Base-by-base conservation (phyloP, 345 rosid species). In the Sonneratia caseolaris region DNA sequence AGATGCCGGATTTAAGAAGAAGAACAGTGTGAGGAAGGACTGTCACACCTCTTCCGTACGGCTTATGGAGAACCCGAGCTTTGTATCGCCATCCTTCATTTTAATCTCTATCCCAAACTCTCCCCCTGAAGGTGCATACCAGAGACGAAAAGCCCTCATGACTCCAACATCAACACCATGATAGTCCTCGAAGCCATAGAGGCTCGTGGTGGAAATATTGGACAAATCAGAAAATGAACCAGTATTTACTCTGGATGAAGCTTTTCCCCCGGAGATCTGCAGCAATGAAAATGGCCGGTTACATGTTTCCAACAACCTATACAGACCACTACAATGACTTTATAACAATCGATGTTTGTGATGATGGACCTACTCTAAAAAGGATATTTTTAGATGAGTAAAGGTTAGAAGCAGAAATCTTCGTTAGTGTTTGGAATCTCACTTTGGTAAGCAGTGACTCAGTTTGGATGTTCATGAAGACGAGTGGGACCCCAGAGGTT, bases 161-260 rank as follows among this genome's bases (percentile, higher is more conserved):
- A 93, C 91, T 68, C 98, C 98, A 19, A 93, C 81, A 82, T 93
- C 98, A 37, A 93, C 92, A 55, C 97, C 97, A 37, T 93, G 98
- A 73, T 91, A 93, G 76, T 93, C 98, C 84, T 93, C 98, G 64
- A 93, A 93, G 35, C 98, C 97, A 68, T 93, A 93, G 12, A 90
- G 74, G 76, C 91, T 93, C 11, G 77, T 89, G 70, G 86, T 80
- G 53, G 90, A 91, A 9, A 87, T 79, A 70, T 84, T 85, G 0
- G 97, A 82, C 64, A 91, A 68, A 75, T 93, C 98, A 14, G 95
- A 83, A 37, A 90, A 75, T 0, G 97, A 91, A 0, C 95, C 89
- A 0, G 98, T 75, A 80, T 82, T 91, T 72, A 93, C 97, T 0
- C 89, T 86, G 0, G 97, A 80, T 0, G 97, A 90, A 12, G 97